Evolutionary conservation across 192 early-diverging fungal genomes (phyloP).

Genomic region (Lunasporangiospora selenospora): DNA sequence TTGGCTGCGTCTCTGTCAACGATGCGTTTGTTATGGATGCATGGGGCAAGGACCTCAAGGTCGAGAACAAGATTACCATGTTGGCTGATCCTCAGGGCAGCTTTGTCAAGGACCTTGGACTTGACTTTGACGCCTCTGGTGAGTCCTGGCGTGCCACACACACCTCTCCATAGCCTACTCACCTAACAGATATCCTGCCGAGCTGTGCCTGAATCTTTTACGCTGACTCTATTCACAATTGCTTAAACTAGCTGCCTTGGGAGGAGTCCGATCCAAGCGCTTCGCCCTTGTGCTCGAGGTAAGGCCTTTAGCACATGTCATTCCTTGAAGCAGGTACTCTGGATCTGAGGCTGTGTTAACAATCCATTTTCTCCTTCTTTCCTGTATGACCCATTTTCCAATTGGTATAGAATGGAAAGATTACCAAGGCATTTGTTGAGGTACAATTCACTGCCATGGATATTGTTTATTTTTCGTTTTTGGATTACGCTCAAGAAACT

Average conservation of each 20-base stretch:
- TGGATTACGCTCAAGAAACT: too few species aligned
- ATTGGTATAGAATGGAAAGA: constrained; percentile 41
- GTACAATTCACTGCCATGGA: constrained; percentile 19
- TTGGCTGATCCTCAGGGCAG: constrained; percentile 61
- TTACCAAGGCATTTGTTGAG: constrained; percentile 50
- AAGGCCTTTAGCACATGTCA: constrained; percentile 2
- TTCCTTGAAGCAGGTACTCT: not conserved
- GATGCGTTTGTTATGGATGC: constrained; percentile 63
- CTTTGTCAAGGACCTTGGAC: constrained; percentile 58
- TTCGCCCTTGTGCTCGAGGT: constrained; percentile 61
- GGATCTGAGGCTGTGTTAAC: too few species aligned
- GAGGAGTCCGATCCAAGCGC: constrained; percentile 56
- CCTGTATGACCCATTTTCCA: constrained; percentile 15
- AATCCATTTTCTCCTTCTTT: too few species aligned
- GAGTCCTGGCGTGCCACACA: too few species aligned
- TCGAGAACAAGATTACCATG: constrained; percentile 53
- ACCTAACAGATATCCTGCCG: too few species aligned
- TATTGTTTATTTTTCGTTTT: too few species aligned
- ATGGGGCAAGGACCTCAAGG: constrained; percentile 52
- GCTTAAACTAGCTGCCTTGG: constrained; percentile 50
- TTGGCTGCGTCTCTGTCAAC: constrained; percentile 58
- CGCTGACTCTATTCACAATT: too few species aligned
- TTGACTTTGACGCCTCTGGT: constrained; percentile 66
- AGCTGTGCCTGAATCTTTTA: too few species aligned
- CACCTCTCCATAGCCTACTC: too few species aligned